These are phyloP conservation scores for Leccinum subgranulosum DNA, from an alignment of 768 basidiomycete species.

Conservation along the genomic window DNA sequence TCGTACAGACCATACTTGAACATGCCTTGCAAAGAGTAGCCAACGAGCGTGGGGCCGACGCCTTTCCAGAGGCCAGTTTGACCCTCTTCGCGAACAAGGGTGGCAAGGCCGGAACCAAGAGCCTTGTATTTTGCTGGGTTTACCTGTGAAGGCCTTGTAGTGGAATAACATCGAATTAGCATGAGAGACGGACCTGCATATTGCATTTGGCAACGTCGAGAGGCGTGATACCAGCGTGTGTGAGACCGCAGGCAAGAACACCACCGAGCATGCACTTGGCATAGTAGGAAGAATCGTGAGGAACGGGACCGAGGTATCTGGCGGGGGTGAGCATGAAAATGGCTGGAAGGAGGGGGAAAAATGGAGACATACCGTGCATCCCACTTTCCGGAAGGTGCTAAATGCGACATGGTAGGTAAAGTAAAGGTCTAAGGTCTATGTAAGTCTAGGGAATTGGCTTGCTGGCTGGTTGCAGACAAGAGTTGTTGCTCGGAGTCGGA, in stretches of 20 bases:
- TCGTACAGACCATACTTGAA: conserved; percentile 99
- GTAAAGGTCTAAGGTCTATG: neutral
- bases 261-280: conserved; percentile 12
- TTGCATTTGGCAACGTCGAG: conserved; percentile 10
- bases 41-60: conserved; percentile 86
- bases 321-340: neutral
- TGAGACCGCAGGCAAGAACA: conserved; percentile 6
- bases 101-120: conserved; percentile 54
- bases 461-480: neutral
- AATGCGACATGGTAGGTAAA: conserved; percentile 8
- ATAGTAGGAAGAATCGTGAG: conserved; percentile 10
- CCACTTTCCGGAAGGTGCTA: conserved; percentile 19
- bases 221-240: conserved; percentile 7
- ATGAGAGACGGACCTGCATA: conserved; percentile 4
- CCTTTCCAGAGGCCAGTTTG: conserved; percentile 89
- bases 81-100: conserved; percentile 77
- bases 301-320: conserved; percentile 12
- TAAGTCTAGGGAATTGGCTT: neutral
- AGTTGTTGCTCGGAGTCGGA: neutral
- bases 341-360: neutral
- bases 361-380: conserved; percentile 5
- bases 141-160: conserved; percentile 44
- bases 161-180: too few relatives aligned
- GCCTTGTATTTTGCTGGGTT: conserved; percentile 73
- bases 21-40: conserved; percentile 93